Percentiles rank a stretch among this genome's conserved stretches.
Evolutionary conservation across 2,329 filamentous ascomycete species (phyloP).

Genomic region (Simplicillium sp.): DNA sequence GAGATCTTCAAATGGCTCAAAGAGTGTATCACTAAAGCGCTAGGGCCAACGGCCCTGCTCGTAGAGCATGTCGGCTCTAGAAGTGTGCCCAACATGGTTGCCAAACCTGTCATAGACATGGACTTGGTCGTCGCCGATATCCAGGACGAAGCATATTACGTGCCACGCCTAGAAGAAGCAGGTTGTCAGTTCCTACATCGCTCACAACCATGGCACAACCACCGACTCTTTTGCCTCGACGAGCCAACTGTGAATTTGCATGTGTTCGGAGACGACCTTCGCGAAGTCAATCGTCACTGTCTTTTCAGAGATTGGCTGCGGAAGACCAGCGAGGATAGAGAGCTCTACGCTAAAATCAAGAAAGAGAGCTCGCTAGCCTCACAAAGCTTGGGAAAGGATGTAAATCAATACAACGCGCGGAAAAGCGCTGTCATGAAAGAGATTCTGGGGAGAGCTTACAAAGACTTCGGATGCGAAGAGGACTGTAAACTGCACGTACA

Average conservation of each 20-base stretch:
- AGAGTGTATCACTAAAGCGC: conserved; percentile 15
- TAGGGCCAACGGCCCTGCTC: conserved; percentile 16
- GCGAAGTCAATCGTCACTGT: conserved; percentile 26
- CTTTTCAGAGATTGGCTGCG: conserved; percentile 32
- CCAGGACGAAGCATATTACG: conserved; percentile 25
- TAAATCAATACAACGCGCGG: no score
- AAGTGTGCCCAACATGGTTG: conserved; percentile 29
- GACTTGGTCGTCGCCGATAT: conserved; percentile 30
- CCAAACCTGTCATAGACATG: conserved; percentile 37
- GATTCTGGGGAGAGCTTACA: no score
- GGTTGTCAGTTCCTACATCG: conserved; percentile 31
- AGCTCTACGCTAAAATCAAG: conserved; percentile 27
- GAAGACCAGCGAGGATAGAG: conserved; percentile 21
- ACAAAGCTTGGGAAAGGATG: no score
- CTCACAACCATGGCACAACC: conserved; percentile 30
- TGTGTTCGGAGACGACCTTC: conserved; percentile 27
- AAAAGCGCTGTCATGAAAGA: no score
- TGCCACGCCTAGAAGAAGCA: conserved; percentile 23
- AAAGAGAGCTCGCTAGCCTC: conserved; percentile 7
- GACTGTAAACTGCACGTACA: no score
- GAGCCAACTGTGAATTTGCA: conserved; percentile 30
- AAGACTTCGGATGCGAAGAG: no score
- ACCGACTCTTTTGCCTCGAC: conserved; percentile 26
- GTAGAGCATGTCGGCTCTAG: conserved; percentile 37
- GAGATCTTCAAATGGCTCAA: conserved; percentile 14